Evolutionary conservation across 2,329 filamentous ascomycete species (phyloP).

Genomic region (Chaetomiaceae sp.): DNA sequence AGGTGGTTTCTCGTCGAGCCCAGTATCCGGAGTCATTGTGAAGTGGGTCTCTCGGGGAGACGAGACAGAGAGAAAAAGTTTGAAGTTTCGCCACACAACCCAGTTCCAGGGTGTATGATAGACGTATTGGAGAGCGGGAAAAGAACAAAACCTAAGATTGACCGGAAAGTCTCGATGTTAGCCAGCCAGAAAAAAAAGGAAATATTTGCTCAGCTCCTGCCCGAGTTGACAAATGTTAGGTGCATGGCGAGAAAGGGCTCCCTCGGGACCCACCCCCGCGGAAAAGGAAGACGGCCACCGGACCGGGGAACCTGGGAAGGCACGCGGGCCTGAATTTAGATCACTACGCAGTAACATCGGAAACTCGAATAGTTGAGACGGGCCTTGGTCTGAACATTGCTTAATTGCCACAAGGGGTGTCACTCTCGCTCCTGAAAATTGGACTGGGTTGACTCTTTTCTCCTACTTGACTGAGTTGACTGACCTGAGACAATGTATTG

Average conservation of each 20-base stretch:
- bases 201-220: constrained; percentile 8
- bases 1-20: neutral
- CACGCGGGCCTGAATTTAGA: neutral
- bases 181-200: constrained; percentile 2
- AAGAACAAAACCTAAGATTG: neutral
- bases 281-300: neutral
- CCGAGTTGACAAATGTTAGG: constrained; percentile 1
- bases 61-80: neutral
- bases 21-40: constrained; percentile 7
- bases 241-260: neutral
- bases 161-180: neutral
- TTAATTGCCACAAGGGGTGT: too few relatives aligned
- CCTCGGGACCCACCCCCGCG: constrained; percentile 8
- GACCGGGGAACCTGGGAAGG: neutral
- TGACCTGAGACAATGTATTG: too few relatives aligned
- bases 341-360: too few relatives aligned
- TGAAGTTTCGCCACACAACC: neutral
- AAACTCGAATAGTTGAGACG: too few relatives aligned
- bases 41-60: constrained; percentile 1
- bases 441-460: too few relatives aligned
- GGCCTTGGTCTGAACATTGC: too few relatives aligned
- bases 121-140: neutral
- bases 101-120: neutral
- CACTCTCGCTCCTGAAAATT: too few relatives aligned
- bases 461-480: too few relatives aligned